Evolutionary conservation across 345 rosid species (phyloP).

Genomic region (Mercurialis annua): DNA sequence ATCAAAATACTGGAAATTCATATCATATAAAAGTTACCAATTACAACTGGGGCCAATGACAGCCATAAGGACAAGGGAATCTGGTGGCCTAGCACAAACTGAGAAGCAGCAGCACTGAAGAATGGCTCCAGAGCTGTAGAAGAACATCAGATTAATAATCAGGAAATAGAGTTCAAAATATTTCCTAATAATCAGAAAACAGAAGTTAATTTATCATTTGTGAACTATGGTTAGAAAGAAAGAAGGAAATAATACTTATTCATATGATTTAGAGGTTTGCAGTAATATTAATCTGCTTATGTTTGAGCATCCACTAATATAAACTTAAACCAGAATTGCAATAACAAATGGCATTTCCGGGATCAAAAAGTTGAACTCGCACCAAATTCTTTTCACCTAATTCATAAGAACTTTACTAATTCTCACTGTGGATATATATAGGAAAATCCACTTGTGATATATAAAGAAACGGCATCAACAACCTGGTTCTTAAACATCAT

Average conservation of each 20-base stretch:
- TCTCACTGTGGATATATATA: background rate
- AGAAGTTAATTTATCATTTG: background rate
- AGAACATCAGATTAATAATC: constrained; percentile 7
- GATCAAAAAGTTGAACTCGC: background rate
- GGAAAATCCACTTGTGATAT: background rate
- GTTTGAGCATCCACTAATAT: background rate
- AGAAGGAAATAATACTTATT: background rate
- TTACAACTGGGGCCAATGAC: constrained; percentile 49
- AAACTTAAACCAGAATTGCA: no score
- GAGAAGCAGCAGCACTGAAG: constrained; percentile 54
- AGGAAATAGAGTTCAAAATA: background rate
- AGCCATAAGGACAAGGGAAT: constrained; percentile 48
- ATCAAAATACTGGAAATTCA: background rate
- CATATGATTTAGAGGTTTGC: background rate
- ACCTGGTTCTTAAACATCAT: background rate
- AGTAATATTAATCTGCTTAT: background rate
- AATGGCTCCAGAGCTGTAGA: constrained; percentile 50
- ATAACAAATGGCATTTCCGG: background rate
- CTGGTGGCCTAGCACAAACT: constrained; percentile 47
- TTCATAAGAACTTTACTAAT: background rate
- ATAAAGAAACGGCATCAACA: background rate
- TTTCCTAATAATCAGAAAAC: no score
- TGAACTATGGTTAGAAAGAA: background rate
- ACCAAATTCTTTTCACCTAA: background rate
- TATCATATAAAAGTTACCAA: constrained; percentile 30